A percentile compares a stretch with the other conserved stretches of the same genome.
These are phyloP conservation scores for Camellia sinensis DNA, from an alignment of 148 eudicot species.

Conservation along the genomic window DNA sequence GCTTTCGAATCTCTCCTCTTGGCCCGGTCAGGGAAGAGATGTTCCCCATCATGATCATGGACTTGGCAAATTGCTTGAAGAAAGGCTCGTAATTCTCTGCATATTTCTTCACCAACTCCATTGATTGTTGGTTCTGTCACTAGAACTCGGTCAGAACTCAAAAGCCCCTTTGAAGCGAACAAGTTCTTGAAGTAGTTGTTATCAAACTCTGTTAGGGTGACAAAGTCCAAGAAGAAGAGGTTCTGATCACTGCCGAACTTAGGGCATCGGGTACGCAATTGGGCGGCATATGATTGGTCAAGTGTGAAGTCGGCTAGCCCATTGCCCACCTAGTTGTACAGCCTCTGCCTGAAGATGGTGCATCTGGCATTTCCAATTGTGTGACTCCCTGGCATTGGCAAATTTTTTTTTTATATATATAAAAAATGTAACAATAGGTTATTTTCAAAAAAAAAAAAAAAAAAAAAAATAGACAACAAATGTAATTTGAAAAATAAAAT, in stretches of 20 bases:
- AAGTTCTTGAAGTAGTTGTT: slow-evolving; percentile 60
- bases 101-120: slow-evolving; percentile 54
- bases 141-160: slow-evolving; percentile 60
- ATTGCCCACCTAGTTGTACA: slow-evolving; percentile 66
- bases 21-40: slow-evolving; percentile 65
- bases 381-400: slow-evolving; percentile 58
- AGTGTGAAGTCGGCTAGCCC: slow-evolving; percentile 54
- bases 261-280: slow-evolving; percentile 64
- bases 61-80: slow-evolving; percentile 70
- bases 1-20: slow-evolving; percentile 65
- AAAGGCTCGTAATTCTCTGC: slow-evolving; percentile 56
- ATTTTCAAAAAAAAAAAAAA: too few relatives aligned
- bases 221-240: slow-evolving; percentile 55
- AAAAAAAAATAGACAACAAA: too few relatives aligned
- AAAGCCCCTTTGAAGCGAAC: slow-evolving; percentile 44
- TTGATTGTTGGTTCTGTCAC: slow-evolving; percentile 37
- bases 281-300: slow-evolving; percentile 45
- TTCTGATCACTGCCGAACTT: slow-evolving; percentile 78
- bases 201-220: slow-evolving; percentile 49
- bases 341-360: slow-evolving; percentile 87
- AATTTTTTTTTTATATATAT: too few relatives aligned
- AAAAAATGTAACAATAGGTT: too few relatives aligned
- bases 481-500: too few relatives aligned
- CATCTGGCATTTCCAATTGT: slow-evolving; percentile 89
- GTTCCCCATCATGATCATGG: slow-evolving; percentile 79